Percentiles rank a stretch among this genome's conserved stretches.
These are phyloP conservation scores for Geosmithia morbida DNA, from an alignment of 2,329 filamentous ascomycete species.

Conservation along the genomic window DNA sequence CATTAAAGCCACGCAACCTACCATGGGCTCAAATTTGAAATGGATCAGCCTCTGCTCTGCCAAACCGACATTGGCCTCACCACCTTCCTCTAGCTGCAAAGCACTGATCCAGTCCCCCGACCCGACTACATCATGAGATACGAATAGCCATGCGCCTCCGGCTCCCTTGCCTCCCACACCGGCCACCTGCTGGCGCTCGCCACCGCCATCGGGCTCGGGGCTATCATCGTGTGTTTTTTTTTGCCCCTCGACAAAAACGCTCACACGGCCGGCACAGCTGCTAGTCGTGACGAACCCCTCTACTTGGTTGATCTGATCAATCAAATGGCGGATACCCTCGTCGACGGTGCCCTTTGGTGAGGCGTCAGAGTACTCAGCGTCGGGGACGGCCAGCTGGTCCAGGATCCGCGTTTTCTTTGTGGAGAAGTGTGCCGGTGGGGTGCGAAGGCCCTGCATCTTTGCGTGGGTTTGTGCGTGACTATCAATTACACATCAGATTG, in stretches of 20 bases:
- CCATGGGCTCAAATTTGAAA: conserved; percentile 93
- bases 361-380: conserved; percentile 61
- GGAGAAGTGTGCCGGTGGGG: conserved; percentile 27
- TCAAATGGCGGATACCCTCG: conserved; percentile 59
- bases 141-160: conserved; percentile 72
- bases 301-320: conserved; percentile 61
- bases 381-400: conserved; percentile 51
- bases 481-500: neutral
- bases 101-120: conserved; percentile 15
- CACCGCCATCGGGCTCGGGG: conserved; percentile 7
- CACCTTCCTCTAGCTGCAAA: conserved; percentile 10
- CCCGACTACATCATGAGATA: conserved; percentile 63
- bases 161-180: conserved; percentile 74
- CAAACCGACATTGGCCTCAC: conserved; percentile 8
- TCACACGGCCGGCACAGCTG: conserved; percentile 78
- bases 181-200: conserved; percentile 22
- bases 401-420: conserved; percentile 62
- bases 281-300: conserved; percentile 79
- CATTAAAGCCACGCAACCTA: too few relatives aligned
- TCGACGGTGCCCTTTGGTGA: conserved; percentile 87
- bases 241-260: conserved; percentile 73
- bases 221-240: conserved; percentile 19
- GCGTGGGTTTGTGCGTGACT: neutral
- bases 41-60: conserved; percentile 44
- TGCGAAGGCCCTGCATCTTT: conserved; percentile 14